Base-by-base conservation (phyloP, 108 stramenopile genomes). In the Schizochytrium sp. region DNA sequence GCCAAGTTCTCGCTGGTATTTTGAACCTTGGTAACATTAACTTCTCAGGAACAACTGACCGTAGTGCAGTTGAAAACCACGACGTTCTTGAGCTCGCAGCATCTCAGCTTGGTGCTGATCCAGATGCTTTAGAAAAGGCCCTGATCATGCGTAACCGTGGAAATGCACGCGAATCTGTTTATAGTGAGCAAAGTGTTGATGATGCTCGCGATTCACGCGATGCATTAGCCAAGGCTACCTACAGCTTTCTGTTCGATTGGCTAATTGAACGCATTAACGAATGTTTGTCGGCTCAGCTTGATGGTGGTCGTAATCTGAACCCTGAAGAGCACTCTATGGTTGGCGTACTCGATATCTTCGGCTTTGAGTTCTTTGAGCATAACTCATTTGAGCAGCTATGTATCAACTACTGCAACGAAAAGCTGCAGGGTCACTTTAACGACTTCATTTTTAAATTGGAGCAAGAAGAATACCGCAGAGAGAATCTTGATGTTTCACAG, bases 41-140 rank as follows among this genome's bases (percentile, higher is more conserved):
- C 72, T 97, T 99, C 89, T 94, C 57, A 3, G 89, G 92, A 59
- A 94, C 96, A 61, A n/a, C 17, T 88, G 97, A 96, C 55, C 87
- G 89, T 15, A 93, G 96, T 41, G 55, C 59, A 3, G 93, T 96
- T 45, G 92, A 93, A 47, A 92, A 91, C 61, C 72, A 46, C 10
- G 93, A 92, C 10, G 95, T 93, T 73, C 91, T 97, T 8, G 72
- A 90, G 17, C 93, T 90, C 47, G 90, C 97, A 19, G 91, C 93
- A 42, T 46, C 41, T 19, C 64, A 91, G 57, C 72, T 93, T 42
- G 92, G 92, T 3, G 38, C 90, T 47, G 89, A 89, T 55, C 17
- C 89, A 46, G 89, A n/a, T 44, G 57, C 44, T 4, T 88, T 92
- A 57, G 59, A 56, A 45, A 92, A 93, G 91, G 61, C 88, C 40